A percentile compares a stretch with the other conserved stretches of the same genome.
These are phyloP conservation scores for Cyphellophora europaea DNA, from an alignment of 2,329 filamentous ascomycete genomes.

Conservation along the genomic window DNA sequence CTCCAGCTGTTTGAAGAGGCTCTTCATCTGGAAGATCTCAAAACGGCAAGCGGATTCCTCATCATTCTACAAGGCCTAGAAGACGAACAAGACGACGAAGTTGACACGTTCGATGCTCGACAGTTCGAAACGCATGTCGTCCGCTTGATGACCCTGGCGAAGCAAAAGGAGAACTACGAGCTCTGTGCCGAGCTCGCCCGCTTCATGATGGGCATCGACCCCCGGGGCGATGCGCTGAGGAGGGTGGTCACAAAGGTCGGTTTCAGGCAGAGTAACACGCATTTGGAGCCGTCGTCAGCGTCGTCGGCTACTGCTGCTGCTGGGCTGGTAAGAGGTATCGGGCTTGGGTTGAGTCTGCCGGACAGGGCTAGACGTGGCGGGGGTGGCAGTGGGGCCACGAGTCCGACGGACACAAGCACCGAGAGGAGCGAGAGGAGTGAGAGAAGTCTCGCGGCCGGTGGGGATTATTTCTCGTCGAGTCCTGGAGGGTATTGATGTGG, in stretches of 20 bases:
- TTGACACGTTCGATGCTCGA: conserved; percentile 48
- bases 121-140: conserved; percentile 55
- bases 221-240: conserved; percentile 66
- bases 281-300: neutral
- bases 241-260: conserved; percentile 30
- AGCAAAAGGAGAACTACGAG: conserved; percentile 83
- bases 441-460: neutral
- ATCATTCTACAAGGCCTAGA: conserved; percentile 79
- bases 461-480: conserved; percentile 2
- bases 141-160: conserved; percentile 69
- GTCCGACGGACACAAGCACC: neutral
- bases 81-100: conserved; percentile 32
- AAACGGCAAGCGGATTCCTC: conserved; percentile 94
- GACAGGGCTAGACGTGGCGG: neutral
- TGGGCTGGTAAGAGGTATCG: neutral
- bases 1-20: conserved; percentile 91
- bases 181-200: conserved; percentile 87
- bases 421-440: neutral
- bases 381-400: neutral
- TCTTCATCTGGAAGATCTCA: conserved; percentile 71
- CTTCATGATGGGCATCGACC: conserved; percentile 90
- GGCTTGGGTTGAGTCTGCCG: neutral
- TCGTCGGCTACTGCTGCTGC: neutral
- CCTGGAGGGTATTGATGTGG: conserved; percentile 11
- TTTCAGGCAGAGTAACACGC: conserved; percentile 14